Base-by-base conservation (phyloP, 2,329 filamentous ascomycete genomes). In the Aspergillus puulaauensis region DNA sequence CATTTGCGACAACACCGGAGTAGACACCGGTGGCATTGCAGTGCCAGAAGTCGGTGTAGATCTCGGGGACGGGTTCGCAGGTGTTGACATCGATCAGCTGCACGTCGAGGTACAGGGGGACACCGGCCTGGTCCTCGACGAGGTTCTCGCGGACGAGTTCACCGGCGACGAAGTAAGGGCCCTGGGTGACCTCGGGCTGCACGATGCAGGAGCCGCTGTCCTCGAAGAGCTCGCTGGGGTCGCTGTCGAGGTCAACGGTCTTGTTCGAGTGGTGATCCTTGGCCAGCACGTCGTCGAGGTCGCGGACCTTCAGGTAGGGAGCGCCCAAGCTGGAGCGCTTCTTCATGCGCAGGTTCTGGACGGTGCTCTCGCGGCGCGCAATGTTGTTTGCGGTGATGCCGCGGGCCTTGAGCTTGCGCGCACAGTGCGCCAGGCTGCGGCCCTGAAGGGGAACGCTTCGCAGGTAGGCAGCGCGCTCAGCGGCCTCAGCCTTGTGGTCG, bases 141-240 rank as follows among this genome's bases (percentile, higher is more conserved):
- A 77, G 66, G 0, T 70, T 63, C 17, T 73, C 68, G 47, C 78
- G 70, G 35, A 78, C 67, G 27, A 77, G 68, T 47, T 77, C 73
- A 8, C 71, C 71, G 46, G 78, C 75, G 15, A 78, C 70, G 55
- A 68, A 84, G 70, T 80, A 83, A 6, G 82, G 81, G 3, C 66
- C 64, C 11, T 54, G 73, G 7, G 77, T 81, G 17, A 77, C 77
- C 65, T 83, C 80, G 0, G 81, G 81, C 33, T 75, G 77, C 27
- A 84, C 71, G 17, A 82, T 67, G 59, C 81, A 83, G 23, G 76
- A 41, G 65, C 71, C 21, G 69, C 64, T 68, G 48, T 66, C 63
- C 46, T 56, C 46, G 51, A 70, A 71, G 12, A 72, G 61, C 57
- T 3, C 56, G 54, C 17, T 66, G 63, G 17, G 67, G 52, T 7